phyloP scores from a whole-genome alignment of 2,329 filamentous ascomycete species.

The Rhytidhysteron rufulum region DNA sequence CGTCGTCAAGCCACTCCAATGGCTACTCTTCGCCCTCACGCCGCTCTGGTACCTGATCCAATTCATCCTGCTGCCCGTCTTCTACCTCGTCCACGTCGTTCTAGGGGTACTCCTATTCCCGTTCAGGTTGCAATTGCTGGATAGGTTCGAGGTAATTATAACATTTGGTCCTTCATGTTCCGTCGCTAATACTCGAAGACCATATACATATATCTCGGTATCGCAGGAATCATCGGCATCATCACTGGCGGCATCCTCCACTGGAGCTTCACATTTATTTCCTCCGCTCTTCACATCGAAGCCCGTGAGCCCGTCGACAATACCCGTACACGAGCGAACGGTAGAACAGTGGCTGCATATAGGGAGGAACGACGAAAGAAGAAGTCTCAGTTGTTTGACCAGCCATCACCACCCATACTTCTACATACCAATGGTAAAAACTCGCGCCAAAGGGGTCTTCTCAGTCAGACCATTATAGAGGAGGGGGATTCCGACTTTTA shows the following conservation, averaged over 20 bases:
- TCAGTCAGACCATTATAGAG: constrained; percentile 67
- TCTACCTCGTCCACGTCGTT: constrained; percentile 42
- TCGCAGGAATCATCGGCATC: constrained; percentile 65
- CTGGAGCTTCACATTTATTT: constrained; percentile 53
- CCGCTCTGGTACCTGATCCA: constrained; percentile 47
- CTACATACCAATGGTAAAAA: constrained; percentile 26
- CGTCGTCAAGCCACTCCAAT: constrained; percentile 33
- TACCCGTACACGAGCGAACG: constrained; percentile 4
- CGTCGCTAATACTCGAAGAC: constrained; percentile 35
- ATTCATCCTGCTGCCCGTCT: constrained; percentile 50
- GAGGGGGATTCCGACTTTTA: constrained; percentile 59
- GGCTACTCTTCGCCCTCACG: constrained; percentile 40
- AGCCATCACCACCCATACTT: constrained; percentile 12
- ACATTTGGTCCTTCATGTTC: constrained; percentile 7
- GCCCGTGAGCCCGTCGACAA: too few relatives aligned
- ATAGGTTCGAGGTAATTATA: constrained; percentile 59
- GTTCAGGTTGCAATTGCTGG: constrained; percentile 42
- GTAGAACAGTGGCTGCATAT: constrained; percentile 27
- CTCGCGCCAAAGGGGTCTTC: constrained; percentile 45
- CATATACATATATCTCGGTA: constrained; percentile 57
- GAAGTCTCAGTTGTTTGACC: constrained; percentile 15
- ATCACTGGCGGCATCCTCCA: constrained; percentile 58
- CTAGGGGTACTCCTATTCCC: constrained; percentile 45
- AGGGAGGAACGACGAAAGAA: constrained; percentile 24
- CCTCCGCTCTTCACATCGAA: constrained; percentile 46